These are phyloP conservation scores for Mortierella sp. DNA, from an alignment of 371 early-diverging fungal genomes.

Conservation along the genomic window DNA sequence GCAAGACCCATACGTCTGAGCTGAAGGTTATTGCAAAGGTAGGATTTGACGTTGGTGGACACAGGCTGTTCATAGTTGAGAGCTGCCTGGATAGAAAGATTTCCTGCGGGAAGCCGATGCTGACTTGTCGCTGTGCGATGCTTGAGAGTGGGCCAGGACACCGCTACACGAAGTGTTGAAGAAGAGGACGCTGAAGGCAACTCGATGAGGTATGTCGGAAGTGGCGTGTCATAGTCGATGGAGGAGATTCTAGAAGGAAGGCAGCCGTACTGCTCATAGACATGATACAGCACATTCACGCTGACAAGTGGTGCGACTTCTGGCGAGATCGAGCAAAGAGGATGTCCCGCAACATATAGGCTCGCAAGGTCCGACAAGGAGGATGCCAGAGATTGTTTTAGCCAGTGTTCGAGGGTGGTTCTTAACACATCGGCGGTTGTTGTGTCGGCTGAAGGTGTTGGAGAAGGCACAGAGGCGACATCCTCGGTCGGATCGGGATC, in stretches of 20 bases:
- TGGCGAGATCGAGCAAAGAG: constrained; percentile 19
- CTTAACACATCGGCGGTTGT: neutral
- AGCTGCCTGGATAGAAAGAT: neutral
- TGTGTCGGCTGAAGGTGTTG: neutral
- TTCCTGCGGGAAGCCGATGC: neutral
- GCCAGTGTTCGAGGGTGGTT: constrained; percentile 18
- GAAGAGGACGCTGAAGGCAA: neutral
- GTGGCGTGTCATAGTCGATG: neutral
- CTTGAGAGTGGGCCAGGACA: constrained; percentile 17
- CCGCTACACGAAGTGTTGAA: constrained; percentile 8
- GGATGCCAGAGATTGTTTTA: constrained; percentile 6
- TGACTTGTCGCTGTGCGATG: neutral
- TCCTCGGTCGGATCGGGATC: neutral
- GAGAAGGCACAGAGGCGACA: neutral
- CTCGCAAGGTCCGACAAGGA: neutral
- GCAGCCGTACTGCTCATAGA: neutral
- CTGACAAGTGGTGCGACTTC: constrained; percentile 8
- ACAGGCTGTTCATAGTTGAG: neutral
- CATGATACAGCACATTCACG: constrained; percentile 1
- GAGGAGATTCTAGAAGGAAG: constrained; percentile 21
- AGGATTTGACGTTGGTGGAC: neutral
- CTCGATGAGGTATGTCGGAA: constrained; percentile 12
- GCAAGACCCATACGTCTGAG: constrained; percentile 34
- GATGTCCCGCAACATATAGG: neutral
- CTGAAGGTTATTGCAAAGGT: constrained; percentile 23